These are phyloP conservation scores for Apocynum venetum DNA, from an alignment of 257 asterid genomes.

Conservation along the genomic window DNA sequence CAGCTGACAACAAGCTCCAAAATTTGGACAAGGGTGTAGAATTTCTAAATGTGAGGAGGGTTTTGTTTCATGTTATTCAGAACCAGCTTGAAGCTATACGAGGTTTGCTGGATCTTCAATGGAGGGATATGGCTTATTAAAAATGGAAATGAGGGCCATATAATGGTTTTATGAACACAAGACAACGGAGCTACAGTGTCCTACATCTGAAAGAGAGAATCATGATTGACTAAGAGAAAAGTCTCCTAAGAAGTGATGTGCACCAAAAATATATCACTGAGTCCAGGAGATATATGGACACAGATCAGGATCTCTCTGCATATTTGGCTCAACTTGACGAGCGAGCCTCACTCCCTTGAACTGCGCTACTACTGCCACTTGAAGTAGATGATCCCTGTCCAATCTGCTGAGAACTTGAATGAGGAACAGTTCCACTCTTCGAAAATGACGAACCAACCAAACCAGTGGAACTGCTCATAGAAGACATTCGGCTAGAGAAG, in stretches of 20 bases:
- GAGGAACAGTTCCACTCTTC: conserved; percentile 12
- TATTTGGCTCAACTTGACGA: conserved; percentile 46
- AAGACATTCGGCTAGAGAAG: conserved; percentile 29
- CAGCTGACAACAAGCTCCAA: conserved; percentile 41
- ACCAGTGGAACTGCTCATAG: conserved; percentile 24
- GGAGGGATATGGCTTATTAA: conserved; percentile 35
- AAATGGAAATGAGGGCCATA: conserved; percentile 38
- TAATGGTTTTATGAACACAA: conserved; percentile 43
- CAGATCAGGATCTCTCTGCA: conserved; percentile 14
- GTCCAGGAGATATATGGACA: conserved; percentile 23
- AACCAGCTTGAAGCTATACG: conserved; percentile 34
- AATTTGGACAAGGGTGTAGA: conserved; percentile 32
- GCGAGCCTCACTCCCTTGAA: conserved; percentile 46
- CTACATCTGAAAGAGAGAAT: conserved; percentile 32
- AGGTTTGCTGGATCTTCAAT: conserved; percentile 21
- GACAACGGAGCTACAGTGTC: conserved; percentile 36
- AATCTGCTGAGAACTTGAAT: conserved; percentile 17
- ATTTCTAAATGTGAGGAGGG: conserved; percentile 23
- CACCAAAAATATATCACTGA: conserved; percentile 35
- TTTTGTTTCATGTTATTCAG: conserved; percentile 27
- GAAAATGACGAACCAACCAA: conserved; percentile 26
- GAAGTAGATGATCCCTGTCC: conserved; percentile 22
- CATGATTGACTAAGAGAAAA: conserved; percentile 25
- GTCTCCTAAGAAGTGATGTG: conserved; percentile 32
- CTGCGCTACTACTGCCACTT: conserved; percentile 22